phyloP scores from a whole-genome alignment of 1,284 basidiomycete genomes.

The Porogramme epimiltina region DNA sequence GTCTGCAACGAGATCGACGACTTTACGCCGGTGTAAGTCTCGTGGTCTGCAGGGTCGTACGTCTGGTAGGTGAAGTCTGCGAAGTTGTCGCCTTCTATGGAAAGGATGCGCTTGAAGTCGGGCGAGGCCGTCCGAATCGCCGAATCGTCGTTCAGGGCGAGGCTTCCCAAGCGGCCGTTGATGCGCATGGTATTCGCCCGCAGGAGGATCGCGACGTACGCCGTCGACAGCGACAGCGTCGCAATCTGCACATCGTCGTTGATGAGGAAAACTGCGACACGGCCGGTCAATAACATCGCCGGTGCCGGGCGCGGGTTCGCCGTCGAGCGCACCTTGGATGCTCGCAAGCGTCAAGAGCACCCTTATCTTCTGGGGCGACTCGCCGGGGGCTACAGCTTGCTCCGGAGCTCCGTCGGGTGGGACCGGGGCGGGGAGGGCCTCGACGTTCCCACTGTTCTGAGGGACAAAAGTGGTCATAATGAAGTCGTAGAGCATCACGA shows the following conservation, averaged over 20 bases:
- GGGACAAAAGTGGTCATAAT: conserved; percentile 96
- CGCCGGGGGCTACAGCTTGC: conserved; percentile 11
- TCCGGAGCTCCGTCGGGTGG: conserved; percentile 10
- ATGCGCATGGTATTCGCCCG: conserved; percentile 79
- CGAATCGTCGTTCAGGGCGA: conserved; percentile 85
- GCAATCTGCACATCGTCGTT: conserved; percentile 78
- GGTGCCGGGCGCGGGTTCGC: neutral
- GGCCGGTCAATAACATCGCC: conserved; percentile 11
- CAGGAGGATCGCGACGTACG: conserved; percentile 84
- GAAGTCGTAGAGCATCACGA: conserved; percentile 94
- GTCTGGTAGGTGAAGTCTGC: conserved; percentile 97
- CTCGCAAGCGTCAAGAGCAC: conserved; percentile 88
- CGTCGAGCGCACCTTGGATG: conserved; percentile 65
- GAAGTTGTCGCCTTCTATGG: conserved; percentile 95
- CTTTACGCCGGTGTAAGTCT: conserved; percentile 81
- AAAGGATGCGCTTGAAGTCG: conserved; percentile 87
- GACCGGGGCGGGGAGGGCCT: conserved; percentile 12
- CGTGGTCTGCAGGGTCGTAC: conserved; percentile 69
- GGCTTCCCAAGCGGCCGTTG: conserved; percentile 83
- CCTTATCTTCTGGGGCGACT: conserved; percentile 65
- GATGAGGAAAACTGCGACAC: conserved; percentile 79
- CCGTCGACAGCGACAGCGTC: conserved; percentile 90
- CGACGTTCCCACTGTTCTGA: conserved; percentile 31
- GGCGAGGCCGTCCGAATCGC: conserved; percentile 52
- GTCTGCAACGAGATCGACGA: conserved; percentile 84